These are phyloP conservation scores for Durusdinium trenchii DNA, from an alignment of 73 alveolate species.

Conservation along the genomic window DNA sequence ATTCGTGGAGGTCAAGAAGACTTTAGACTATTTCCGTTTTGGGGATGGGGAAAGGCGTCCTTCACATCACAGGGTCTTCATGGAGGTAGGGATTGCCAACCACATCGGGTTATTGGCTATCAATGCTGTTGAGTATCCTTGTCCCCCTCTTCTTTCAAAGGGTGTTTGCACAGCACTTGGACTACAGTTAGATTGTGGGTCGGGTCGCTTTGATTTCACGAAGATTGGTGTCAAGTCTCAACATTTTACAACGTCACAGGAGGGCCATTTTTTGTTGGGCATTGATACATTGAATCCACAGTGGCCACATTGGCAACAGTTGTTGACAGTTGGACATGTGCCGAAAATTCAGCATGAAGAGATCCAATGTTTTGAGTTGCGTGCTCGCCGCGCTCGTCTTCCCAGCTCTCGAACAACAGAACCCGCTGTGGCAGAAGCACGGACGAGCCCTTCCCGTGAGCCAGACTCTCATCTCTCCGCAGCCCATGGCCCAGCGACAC, in stretches of 20 bases:
- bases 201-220: not conserved
- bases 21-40: not conserved
- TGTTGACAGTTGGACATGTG: not conserved
- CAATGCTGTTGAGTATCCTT: not conserved
- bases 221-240: not conserved
- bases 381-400: not conserved
- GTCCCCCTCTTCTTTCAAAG: constrained; percentile 12
- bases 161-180: not conserved
- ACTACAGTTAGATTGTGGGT: not conserved
- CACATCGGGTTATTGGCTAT: not conserved
- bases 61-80: not conserved
- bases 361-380: not conserved
- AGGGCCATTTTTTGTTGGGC: not conserved
- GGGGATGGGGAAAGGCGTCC: not conserved
- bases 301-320: not conserved
- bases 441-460: not conserved
- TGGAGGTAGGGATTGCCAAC: not conserved
- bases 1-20: not conserved
- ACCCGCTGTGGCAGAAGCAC: no score
- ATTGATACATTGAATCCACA: not conserved
- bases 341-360: not conserved
- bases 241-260: not conserved
- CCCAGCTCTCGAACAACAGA: no score
- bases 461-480: not conserved
- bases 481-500: not conserved